Base-by-base conservation (phyloP, 2,329 filamentous ascomycete genomes). In the Bipolaris oryzae region DNA sequence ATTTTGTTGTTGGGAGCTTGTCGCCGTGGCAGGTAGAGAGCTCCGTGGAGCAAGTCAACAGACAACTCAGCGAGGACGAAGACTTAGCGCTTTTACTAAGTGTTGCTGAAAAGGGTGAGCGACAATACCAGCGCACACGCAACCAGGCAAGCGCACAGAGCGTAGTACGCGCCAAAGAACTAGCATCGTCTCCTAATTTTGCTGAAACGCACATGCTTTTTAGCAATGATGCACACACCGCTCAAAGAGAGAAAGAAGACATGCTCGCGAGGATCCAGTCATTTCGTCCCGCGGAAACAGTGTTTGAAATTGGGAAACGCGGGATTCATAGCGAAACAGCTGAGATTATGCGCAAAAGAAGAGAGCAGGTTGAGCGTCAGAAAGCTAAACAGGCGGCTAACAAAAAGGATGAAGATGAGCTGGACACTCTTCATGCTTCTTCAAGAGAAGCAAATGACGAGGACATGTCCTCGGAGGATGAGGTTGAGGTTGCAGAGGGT, bases 71-170 rank as follows among this genome's bases (percentile, higher is more conserved):
- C 5, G 91, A 96, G 39, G 87, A 89, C 60, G 81, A 85, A 35
- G 95, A 99, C 73, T 81, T 99, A 38, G 79, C 78, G 13, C 80
- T 83, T 1, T 84, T 97, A 59, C 87, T 88, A 20, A 80, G 79
- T 10, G 94, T 99, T 6, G 88, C 92, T 0, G 81, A 79, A 20
- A 96, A 97, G 75, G 96, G 94, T 60, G 94, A 99, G 77, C 96
- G 91, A 76, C 87, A 97, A 13, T 99, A 99, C 72, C 83, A 93
- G 67, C 90, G 88, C 68, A 97, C 95, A 0, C 87, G 94, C 35
- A 95, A 96, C 70, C 89, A 93, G 6, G 95, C 96, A 4, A 96
- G 94, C 1, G 86, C 84, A 42, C 91, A 97, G 76, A 97, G 93
- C 73, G 94, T 92, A 7, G 96, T 94, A 76, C 85, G 95, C 35